phyloP scores from a whole-genome alignment of 192 early-diverging fungal species.

The Entophlyctis helioformis region DNA sequence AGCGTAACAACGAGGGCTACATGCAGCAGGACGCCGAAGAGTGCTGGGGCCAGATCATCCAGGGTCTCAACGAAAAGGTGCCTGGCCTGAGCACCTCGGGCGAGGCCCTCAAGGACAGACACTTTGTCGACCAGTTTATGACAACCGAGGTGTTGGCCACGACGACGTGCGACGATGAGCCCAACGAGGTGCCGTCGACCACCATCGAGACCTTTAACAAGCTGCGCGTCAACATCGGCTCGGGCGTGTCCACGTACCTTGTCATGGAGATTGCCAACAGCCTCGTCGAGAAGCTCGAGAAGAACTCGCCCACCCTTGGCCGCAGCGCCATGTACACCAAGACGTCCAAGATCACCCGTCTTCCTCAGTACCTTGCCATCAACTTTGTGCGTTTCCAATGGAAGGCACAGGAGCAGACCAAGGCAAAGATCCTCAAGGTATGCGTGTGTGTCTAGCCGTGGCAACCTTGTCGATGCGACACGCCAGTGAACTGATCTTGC shows the following conservation, averaged over 20 bases:
- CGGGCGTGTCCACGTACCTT: conserved; percentile 69
- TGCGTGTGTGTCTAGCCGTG: not conserved
- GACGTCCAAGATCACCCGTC: conserved; percentile 59
- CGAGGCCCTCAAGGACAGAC: conserved; percentile 15
- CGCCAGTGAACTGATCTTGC: no score
- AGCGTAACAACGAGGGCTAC: conserved; percentile 55
- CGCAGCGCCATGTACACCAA: conserved; percentile 72
- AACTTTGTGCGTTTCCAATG: conserved; percentile 95
- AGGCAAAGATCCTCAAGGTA: conserved; percentile 85
- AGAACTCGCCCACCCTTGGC: conserved; percentile 69
- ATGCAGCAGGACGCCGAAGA: conserved; percentile 99
- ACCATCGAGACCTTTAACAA: conserved; percentile 66
- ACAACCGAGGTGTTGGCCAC: conserved; percentile 34
- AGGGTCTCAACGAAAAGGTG: conserved; percentile 51
- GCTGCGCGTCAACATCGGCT: conserved; percentile 48
- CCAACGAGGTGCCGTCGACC: conserved; percentile 52
- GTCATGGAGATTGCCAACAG: conserved; percentile 53
- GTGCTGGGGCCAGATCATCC: conserved; percentile 83
- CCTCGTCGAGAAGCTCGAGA: conserved; percentile 77
- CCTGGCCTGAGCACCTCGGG: conserved; percentile 29
- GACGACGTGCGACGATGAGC: conserved; percentile 43
- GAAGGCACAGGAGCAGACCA: conserved; percentile 65
- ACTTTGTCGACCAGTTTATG: conserved; percentile 78
- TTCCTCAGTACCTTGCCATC: conserved; percentile 82
- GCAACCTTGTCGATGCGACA: not conserved